Percentiles rank a stretch among this genome's conserved stretches.
Evolutionary conservation across 108 stramenopile genomes (phyloP).

Genomic region (Nitzschia palea): DNA sequence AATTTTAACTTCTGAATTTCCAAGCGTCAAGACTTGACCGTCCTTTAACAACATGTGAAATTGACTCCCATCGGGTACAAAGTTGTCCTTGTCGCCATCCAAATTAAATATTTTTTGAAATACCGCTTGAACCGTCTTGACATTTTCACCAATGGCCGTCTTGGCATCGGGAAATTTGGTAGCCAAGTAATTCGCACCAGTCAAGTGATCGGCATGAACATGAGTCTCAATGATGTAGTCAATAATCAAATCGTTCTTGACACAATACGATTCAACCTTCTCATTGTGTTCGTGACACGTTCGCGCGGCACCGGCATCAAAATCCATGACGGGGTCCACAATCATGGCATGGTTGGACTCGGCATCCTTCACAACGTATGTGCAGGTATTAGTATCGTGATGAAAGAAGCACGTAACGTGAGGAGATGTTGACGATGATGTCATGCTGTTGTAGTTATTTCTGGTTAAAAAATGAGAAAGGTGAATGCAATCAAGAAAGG

Average conservation of each 20-base stretch:
- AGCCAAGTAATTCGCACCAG: conserved; percentile 16
- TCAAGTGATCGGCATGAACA: conserved; percentile 27
- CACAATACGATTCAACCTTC: conserved; percentile 8
- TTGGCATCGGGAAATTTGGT: conserved; percentile 22
- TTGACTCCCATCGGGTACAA: conserved; percentile 20
- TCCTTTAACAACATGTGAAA: conserved; percentile 22
- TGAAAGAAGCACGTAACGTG: conserved; percentile 20
- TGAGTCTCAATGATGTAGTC: conserved; percentile 28
- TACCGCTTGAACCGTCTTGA: conserved; percentile 13
- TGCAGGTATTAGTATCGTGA: conserved; percentile 15
- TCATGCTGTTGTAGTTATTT: conserved; percentile 4
- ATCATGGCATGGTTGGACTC: conserved; percentile 22
- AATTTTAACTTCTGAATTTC: conserved; percentile 6
- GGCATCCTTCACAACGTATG: conserved; percentile 25
- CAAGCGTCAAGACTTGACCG: conserved; percentile 1
- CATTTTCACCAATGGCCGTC: conserved; percentile 28
- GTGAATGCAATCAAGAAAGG: no score
- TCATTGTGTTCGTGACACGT: conserved; percentile 16
- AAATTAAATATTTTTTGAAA: conserved; percentile 21
- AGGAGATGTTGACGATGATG: background rate
- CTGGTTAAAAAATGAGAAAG: background rate
- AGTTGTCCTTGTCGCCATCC: conserved; percentile 12
- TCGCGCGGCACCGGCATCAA: conserved; percentile 4
- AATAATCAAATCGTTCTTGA: conserved; percentile 6
- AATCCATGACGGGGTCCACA: conserved; percentile 25